phyloP scores from a whole-genome alignment of 208 protist genomes.

The Leishmania arabica region DNA sequence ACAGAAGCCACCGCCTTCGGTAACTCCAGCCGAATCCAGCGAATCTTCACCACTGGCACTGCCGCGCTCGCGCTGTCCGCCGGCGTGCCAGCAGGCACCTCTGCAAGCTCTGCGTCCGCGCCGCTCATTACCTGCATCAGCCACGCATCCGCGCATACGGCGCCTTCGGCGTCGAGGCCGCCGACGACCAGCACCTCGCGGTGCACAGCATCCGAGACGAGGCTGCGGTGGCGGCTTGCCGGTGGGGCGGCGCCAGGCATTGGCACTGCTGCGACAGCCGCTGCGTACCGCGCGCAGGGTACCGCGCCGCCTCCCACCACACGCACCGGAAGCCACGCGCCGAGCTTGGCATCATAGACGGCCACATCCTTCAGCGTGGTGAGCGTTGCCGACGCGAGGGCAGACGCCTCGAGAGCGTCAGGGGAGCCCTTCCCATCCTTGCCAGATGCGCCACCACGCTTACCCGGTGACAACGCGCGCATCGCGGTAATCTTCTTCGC shows the following conservation, averaged over 20 bases:
- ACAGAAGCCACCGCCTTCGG: not conserved
- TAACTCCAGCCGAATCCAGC: slow-evolving; percentile 30
- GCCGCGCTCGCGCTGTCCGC: not conserved
- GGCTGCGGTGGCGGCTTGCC: slow-evolving; percentile 3
- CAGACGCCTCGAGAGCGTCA: slow-evolving; percentile 9
- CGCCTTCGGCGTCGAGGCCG: slow-evolving; percentile 54
- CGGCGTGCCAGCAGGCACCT: slow-evolving; percentile 4
- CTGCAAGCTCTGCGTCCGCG: slow-evolving; percentile 19
- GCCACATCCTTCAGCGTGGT: slow-evolving; percentile 45
- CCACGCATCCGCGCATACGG: slow-evolving; percentile 69
- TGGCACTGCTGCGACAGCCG: slow-evolving; percentile 50
- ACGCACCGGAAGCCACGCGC: slow-evolving; percentile 51
- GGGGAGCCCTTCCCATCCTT: slow-evolving; percentile 1
- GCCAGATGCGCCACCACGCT: slow-evolving; percentile 9
- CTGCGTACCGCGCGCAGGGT: slow-evolving; percentile 48
- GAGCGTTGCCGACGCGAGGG: slow-evolving; percentile 6
- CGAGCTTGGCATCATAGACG: slow-evolving; percentile 42
- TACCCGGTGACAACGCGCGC: slow-evolving; percentile 11
- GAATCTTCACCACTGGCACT: slow-evolving; percentile 13
- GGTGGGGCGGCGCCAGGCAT: slow-evolving; percentile 10
- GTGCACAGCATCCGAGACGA: slow-evolving; percentile 22
- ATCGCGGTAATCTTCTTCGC: slow-evolving; percentile 16
- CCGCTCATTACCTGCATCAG: slow-evolving; percentile 46
- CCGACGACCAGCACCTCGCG: slow-evolving; percentile 74
- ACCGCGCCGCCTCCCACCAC: slow-evolving; percentile 43